Evolutionary conservation across 495 filamentous ascomycete genomes (phyloP), one percentile per base, ranked within the genome.

Genomic region (Aspergillus coremiiformis): DNA sequence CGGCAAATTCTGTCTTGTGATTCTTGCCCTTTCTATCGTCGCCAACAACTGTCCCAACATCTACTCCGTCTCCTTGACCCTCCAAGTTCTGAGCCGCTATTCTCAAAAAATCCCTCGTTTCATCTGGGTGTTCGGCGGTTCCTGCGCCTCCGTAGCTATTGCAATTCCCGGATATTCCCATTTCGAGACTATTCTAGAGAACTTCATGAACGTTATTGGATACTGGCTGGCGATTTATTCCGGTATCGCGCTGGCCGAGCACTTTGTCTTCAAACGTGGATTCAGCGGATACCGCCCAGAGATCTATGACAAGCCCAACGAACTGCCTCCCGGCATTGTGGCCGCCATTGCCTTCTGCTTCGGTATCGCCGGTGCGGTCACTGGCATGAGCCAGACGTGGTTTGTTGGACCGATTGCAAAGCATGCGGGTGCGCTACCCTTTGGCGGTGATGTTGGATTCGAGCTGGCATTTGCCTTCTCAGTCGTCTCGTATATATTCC

Each of bases 11-110:
- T 93, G 89, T 67, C 63, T 94, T 17, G 82, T 91, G 47, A 72
- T 94, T 39, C 80, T 94, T 5, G 84, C 87, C 0, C 77, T 92
- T 23, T 84, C 81, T 56, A 91, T 89, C 62, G 79, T 91, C 56
- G 85, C 86, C 51, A 92, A 86, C 73, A 91, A 90, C 72, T 90
- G 84, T 70, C 88, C 92, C n/a, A 90, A 86, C 71, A 85, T 89
- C 59, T 95, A 95, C 74, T 89, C 86, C 32, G 82, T 93, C 39
- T 79, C 79, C 3, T 76, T 94, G 21, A 84, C 84, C 26, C 74
- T 92, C 44, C 87, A 92, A 65, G 78, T 90, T 10, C 64, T 94
- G 26, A 79, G 78, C 17, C 76, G 76, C 35, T 76, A 72, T 62
- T 81, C 83, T 12, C 82, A 83, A 63, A 73, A 72, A 39, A 79